phyloP scores from a whole-genome alignment of 495 filamentous ascomycete species.

The Penicillium turbatum region DNA sequence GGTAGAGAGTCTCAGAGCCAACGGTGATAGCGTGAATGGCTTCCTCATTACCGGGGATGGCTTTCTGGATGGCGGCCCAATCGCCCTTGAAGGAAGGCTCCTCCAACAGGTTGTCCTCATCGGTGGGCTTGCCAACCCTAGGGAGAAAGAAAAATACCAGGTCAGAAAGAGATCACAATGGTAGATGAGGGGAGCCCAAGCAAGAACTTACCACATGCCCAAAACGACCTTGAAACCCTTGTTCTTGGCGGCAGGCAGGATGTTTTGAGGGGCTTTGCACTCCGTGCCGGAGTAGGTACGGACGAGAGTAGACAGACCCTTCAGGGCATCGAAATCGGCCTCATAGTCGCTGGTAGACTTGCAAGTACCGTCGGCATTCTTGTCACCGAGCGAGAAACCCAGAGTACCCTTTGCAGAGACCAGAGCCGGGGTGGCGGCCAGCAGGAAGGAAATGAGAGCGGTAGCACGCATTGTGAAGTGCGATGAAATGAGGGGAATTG shows the following conservation, averaged over 20 bases:
- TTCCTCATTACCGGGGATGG: constrained; percentile 49
- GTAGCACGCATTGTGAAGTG: constrained; percentile 41
- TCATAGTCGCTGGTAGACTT: constrained; percentile 62
- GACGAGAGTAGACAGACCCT: constrained; percentile 54
- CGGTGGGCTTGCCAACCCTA: constrained; percentile 55
- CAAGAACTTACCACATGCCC: constrained; percentile 63
- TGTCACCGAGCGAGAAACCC: constrained; percentile 48
- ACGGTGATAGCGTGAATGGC: constrained; percentile 72
- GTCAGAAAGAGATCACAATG: constrained; percentile 2
- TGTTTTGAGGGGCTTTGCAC: constrained; percentile 61
- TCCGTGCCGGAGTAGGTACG: constrained; percentile 63
- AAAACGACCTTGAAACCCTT: constrained; percentile 72
- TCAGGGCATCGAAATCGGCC: constrained; percentile 60
- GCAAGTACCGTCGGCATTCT: constrained; percentile 54
- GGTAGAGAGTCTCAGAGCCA: constrained; percentile 74
- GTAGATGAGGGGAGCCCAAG: neutral
- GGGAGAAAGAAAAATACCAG: neutral
- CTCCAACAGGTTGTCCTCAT: constrained; percentile 19
- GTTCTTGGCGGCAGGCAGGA: constrained; percentile 66
- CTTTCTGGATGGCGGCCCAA: constrained; percentile 53
- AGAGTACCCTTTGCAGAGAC: constrained; percentile 43
- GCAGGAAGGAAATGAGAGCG: constrained; percentile 32
- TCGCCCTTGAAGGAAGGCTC: constrained; percentile 61
- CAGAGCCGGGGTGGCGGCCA: constrained; percentile 41
- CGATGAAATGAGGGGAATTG: constrained; percentile 14